A percentile compares a stretch with the other conserved stretches of the same genome.
Evolutionary conservation across 2,329 filamentous ascomycete species (phyloP).

Genomic region (Arthrobotrys musiformis): DNA sequence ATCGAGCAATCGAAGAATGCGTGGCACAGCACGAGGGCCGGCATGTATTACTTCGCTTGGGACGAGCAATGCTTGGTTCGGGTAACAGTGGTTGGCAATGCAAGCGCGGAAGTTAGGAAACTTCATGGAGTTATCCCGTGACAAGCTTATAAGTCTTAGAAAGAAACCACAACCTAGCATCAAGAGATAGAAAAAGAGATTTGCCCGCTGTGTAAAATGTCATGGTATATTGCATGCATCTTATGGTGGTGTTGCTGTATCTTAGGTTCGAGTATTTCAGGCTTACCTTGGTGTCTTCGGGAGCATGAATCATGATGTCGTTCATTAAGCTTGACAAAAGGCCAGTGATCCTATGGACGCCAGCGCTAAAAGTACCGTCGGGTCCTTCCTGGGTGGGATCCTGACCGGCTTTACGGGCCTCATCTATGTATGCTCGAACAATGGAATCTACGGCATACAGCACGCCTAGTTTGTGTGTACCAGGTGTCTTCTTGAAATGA

Average conservation of each 20-base stretch:
- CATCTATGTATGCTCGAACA: slow-evolving; percentile 97
- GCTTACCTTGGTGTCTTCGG: slow-evolving; percentile 97
- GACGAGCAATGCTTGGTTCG: not conserved
- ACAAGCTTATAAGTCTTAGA: slow-evolving; percentile 37
- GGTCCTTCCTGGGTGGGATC: slow-evolving; percentile 80
- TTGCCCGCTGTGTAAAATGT: slow-evolving; percentile 53
- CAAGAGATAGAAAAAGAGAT: not conserved
- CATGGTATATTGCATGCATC: slow-evolving; percentile 61
- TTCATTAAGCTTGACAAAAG: slow-evolving; percentile 92
- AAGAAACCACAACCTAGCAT: slow-evolving; percentile 14
- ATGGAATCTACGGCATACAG: slow-evolving; percentile 99
- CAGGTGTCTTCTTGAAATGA: slow-evolving; percentile 93
- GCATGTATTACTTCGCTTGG: slow-evolving; percentile 27
- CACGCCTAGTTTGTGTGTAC: slow-evolving; percentile 96
- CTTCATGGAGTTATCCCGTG: slow-evolving; percentile 37
- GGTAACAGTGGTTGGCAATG: slow-evolving; percentile 30
- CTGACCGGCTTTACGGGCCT: slow-evolving; percentile 87
- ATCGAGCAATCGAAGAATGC: slow-evolving; percentile 26
- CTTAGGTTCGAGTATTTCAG: slow-evolving; percentile 61
- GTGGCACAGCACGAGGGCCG: slow-evolving; percentile 10
- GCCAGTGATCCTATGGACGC: slow-evolving; percentile 95
- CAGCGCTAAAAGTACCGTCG: slow-evolving; percentile 93
- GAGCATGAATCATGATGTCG: slow-evolving; percentile 85
- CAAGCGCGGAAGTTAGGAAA: slow-evolving; percentile 52
- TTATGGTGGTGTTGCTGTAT: slow-evolving; percentile 59